These are phyloP conservation scores for Sporothrix euskadiensis DNA, from an alignment of 2,329 filamentous ascomycete species.

Conservation along the genomic window DNA sequence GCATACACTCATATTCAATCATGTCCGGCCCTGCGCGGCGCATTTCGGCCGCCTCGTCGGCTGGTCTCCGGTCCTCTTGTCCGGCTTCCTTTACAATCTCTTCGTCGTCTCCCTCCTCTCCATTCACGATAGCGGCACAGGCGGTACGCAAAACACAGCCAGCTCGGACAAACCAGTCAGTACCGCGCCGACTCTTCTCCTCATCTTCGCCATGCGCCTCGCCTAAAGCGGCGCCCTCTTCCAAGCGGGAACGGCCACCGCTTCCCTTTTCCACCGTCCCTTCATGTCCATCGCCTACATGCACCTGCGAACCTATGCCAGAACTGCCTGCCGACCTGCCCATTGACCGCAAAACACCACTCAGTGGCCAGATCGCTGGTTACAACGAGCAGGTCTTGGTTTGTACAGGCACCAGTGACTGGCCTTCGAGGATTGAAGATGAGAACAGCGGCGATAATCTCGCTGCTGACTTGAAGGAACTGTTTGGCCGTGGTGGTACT, in stretches of 20 bases:
- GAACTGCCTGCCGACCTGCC: conserved; percentile 65
- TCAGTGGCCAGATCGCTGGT: conserved; percentile 74
- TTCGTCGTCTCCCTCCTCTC: not conserved
- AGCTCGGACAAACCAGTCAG: not conserved
- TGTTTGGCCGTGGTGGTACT: conserved; percentile 65
- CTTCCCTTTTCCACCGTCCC: conserved; percentile 48
- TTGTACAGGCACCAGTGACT: conserved; percentile 77
- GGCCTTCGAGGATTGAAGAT: conserved; percentile 81
- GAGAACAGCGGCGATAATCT: conserved; percentile 68
- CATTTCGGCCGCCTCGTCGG: not conserved
- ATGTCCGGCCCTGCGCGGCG: conserved; percentile 14
- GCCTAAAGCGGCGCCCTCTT: not conserved
- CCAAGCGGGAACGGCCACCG: conserved; percentile 26
- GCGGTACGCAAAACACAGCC: not conserved
- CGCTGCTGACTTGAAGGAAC: conserved; percentile 69
- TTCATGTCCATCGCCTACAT: conserved; percentile 73
- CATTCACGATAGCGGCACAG: not conserved
- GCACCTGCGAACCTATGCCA: conserved; percentile 69
- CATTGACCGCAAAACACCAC: conserved; percentile 68
- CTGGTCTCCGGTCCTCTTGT: not conserved
- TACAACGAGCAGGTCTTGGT: conserved; percentile 84
- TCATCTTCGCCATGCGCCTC: not conserved
- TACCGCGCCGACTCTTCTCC: not conserved
- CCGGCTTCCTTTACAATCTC: not conserved
- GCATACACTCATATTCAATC: not conserved